These are phyloP conservation scores for Vaccinium corymbosum DNA, from an alignment of 148 eudicot species.

Conservation along the genomic window DNA sequence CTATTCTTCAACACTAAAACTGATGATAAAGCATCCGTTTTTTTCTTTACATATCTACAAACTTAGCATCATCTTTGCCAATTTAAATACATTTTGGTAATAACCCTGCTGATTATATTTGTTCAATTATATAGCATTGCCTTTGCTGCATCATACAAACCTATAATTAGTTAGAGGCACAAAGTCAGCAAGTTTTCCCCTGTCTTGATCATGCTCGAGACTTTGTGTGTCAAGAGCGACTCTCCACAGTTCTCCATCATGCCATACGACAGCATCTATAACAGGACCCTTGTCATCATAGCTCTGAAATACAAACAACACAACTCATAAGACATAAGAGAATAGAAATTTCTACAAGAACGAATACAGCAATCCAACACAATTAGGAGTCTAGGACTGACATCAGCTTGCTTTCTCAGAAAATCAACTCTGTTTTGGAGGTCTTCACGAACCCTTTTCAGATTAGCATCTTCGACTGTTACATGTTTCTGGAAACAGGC, in stretches of 20 bases:
- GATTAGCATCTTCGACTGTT: conserved; percentile 57
- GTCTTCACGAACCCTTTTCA: conserved; percentile 77
- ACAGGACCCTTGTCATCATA: conserved; percentile 97
- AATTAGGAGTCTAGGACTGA: conserved; percentile 28
- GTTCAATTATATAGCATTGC: not conserved
- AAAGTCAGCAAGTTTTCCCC: conserved; percentile 83
- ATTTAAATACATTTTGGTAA: not conserved
- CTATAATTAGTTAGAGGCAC: conserved; percentile 85
- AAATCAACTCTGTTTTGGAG: conserved; percentile 81
- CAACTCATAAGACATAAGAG: conserved; percentile 18
- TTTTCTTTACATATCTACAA: too few relatives aligned
- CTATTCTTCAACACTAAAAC: not conserved
- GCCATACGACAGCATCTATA: conserved; percentile 98
- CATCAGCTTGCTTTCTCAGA: conserved; percentile 80
- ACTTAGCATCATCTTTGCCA: not conserved
- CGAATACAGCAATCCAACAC: conserved; percentile 15
- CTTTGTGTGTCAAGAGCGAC: conserved; percentile 91
- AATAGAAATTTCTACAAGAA: conserved; percentile 5
- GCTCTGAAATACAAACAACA: conserved; percentile 38
- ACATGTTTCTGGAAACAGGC: conserved; percentile 51
- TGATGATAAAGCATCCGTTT: not conserved
- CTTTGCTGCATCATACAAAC: conserved; percentile 28
- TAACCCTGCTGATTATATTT: not conserved
- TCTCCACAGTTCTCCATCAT: conserved; percentile 96
- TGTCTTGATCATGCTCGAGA: conserved; percentile 79